A percentile compares a stretch with the other conserved stretches of the same genome.
These are phyloP conservation scores for Trichophaea hybrida DNA, from an alignment of 2,329 filamentous ascomycete genomes.

Conservation along the genomic window DNA sequence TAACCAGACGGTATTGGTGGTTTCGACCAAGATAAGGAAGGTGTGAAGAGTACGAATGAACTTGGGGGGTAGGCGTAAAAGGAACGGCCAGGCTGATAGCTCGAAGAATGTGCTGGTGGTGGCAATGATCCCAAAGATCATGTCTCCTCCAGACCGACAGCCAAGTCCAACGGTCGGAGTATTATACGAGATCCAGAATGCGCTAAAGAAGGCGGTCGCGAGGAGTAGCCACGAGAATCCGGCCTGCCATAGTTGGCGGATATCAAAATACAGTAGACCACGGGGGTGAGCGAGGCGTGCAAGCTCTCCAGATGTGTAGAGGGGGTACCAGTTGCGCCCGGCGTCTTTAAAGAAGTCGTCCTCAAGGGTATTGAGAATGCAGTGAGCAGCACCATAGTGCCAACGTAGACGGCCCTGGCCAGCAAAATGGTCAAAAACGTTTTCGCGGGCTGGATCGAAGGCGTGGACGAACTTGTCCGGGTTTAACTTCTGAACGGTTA, in stretches of 20 bases:
- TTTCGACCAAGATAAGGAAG: background rate
- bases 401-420: conserved; percentile 32
- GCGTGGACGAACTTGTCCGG: background rate
- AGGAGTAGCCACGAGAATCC: background rate
- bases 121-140: conserved; percentile 30
- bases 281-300: background rate
- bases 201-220: conserved; percentile 29
- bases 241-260: background rate
- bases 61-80: background rate
- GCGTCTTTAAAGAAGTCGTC: conserved; percentile 4
- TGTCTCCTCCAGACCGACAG: conserved; percentile 34
- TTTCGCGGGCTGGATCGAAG: conserved; percentile 17
- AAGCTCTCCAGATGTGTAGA: background rate
- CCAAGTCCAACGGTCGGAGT: conserved; percentile 37
- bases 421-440: conserved; percentile 33
- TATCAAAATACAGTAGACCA: background rate
- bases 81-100: background rate
- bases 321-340: background rate
- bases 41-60: background rate
- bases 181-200: conserved; percentile 34
- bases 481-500: background rate
- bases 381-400: conserved; percentile 34
- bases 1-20: conserved; percentile 30
- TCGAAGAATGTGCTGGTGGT: background rate
- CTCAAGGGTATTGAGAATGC: conserved; percentile 30